Evolutionary conservation across 2,329 filamentous ascomycete genomes (phyloP), one percentile per base, ranked within the genome.

Genomic region (Paradendryphiella salina): DNA sequence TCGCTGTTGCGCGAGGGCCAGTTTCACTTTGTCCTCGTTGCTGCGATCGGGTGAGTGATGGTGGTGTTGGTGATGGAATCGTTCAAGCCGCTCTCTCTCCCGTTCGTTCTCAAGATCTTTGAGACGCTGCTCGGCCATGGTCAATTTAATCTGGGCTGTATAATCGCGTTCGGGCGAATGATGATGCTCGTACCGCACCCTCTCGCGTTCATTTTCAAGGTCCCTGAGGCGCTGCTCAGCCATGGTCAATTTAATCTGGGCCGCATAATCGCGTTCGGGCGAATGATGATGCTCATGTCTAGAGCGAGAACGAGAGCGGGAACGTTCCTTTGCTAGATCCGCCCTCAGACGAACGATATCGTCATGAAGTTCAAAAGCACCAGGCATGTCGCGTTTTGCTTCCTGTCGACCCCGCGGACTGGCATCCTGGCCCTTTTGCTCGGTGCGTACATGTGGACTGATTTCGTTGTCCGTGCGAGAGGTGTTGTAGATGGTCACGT

Each of bases 401-500:
- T 44, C 41, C 15, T 61, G 60, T 21, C 70, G 66, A 20, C 70
- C 69, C 21, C 67, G 64, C 33, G 66, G 59, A 54, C 60, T 68
- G 13, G 61, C 54, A 14, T 57, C 52, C 26, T 59, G 61, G 39
- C 33, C 23, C 29, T 51, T 54, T n/a, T 71, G 67, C 15, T 73
- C 64, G 35, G 66, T 66, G 52, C 63, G 68, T 11, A 75, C 64
- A 41, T 65, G 64, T 7, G 65, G 68, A 44, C 49, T 71, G 34
- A 61, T 70, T 35, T 71, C 69, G 45, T 69, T 70, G 54, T 73
- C 66, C 54, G 73, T 70, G 44, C 68, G 67, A 46, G 73, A 72
- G 46, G 73, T 74, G 61, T 78, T 78, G 67, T 76, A 74, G 54
- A 78, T 77, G 59, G 76, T 76, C 55, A 79, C 73, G 38, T 75